Evolutionary conservation across 305 asterid species (phyloP), one percentile per base, ranked within the genome.

Genomic region (Solanum hybrid): DNA sequence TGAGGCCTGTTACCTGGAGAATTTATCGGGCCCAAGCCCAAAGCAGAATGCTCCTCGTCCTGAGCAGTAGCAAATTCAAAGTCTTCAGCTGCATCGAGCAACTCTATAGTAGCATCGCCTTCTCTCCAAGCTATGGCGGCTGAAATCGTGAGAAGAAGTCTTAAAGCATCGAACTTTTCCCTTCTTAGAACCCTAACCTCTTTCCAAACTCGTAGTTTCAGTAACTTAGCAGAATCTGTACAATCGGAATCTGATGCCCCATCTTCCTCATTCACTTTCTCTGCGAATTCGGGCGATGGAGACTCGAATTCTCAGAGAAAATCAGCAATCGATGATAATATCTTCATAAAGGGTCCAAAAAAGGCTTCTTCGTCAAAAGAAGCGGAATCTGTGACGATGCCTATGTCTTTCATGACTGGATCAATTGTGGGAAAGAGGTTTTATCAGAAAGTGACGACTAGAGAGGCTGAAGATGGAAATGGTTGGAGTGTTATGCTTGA

Each of bases 401-500:
- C 99, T 45, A 92, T 92, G 89, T 95, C 99, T 11, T 94, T 93
- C 93, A 96, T 96, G 98, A 96, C 99, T 11, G 99, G 99, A n/a
- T 97, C 99, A 76, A 95, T 97, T 27, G 98, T 96, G 12, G 99
- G 99, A 29, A 94, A 91, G 91, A 94, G 98, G 51, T 97, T 96
- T 93, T 97, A 96, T 92, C 90, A 93, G 89, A 92, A 93, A 88
- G 99, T 95, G 40, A 93, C 95, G 15, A 95, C 99, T 36, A 94
- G 98, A 91, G 93, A 93, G 87, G 95, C 99, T 24, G 98, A 97
- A 4, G 99, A 97, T 89, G 98, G 98, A 24, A 94, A 85, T 88
- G 96, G 98, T 60, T 97, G 99, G 99, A 91, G 91, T 79, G 98
- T 97, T 17, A 95, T 97, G 98, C 96, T 97, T 22, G 99, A 97